A percentile compares a stretch with the other conserved stretches of the same genome.
Conservation (phyloP, 2,329 filamentous ascomycete species). For the Cyphellophora europaea region DNA sequence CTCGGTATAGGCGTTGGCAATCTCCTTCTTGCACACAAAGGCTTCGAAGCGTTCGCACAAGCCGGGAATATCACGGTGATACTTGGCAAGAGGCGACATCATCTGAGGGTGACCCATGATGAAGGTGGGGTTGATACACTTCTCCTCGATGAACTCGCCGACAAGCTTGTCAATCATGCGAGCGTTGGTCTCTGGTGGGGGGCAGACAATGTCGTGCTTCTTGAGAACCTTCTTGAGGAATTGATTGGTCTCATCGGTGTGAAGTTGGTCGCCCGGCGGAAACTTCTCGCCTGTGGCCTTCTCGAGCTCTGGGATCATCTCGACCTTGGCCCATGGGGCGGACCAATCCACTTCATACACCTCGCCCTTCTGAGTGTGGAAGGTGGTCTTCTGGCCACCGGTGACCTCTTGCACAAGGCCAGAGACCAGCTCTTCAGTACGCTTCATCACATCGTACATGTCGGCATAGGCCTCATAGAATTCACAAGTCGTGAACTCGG, state of each 20-base stretch:
- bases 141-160: constrained; percentile 91
- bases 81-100: constrained; percentile 96
- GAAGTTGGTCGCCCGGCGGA: constrained; percentile 76
- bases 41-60: constrained; percentile 96
- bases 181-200: constrained; percentile 82
- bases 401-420: constrained; percentile 79
- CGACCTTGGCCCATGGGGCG: constrained; percentile 80
- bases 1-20: constrained; percentile 94
- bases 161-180: constrained; percentile 94
- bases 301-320: constrained; percentile 94
- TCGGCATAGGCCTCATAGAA: constrained; percentile 95
- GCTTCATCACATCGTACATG: constrained; percentile 80
- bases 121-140: constrained; percentile 86
- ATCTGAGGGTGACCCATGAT: constrained; percentile 75
- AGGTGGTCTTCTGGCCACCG: constrained; percentile 75
- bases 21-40: constrained; percentile 96
- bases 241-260: constrained; percentile 78
- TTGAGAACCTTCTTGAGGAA: constrained; percentile 78
- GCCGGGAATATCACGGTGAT: constrained; percentile 70
- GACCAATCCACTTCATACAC: constrained; percentile 92
- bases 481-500: constrained; percentile 94
- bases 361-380: constrained; percentile 78
- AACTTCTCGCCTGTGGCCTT: constrained; percentile 88
- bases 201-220: constrained; percentile 85
- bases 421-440: constrained; percentile 89